Conservation (phyloP, 306 rosid species). For the Vigna mungo region DNA sequence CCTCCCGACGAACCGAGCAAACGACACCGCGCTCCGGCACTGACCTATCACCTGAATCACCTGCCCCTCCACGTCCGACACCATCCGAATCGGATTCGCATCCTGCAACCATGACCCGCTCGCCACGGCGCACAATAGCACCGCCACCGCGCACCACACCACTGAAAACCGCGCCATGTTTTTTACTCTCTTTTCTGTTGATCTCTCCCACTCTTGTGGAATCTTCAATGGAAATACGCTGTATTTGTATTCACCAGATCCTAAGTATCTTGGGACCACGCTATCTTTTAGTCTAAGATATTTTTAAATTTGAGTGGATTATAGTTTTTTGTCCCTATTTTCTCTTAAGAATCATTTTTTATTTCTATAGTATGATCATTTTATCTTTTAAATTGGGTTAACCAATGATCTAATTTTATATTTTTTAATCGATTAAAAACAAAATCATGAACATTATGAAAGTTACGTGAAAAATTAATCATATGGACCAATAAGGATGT, state of each 20-base stretch:
- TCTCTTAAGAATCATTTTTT: too few species aligned
- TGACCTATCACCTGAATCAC: conserved; percentile 63
- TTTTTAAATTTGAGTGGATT: too few species aligned
- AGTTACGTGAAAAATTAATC: too few species aligned
- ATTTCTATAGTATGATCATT: too few species aligned
- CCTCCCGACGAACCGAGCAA: conserved; percentile 75
- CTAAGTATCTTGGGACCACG: background rate
- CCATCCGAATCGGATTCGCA: conserved; percentile 69
- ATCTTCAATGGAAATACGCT: background rate
- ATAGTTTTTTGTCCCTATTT: too few species aligned
- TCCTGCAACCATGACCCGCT: conserved; percentile 58
- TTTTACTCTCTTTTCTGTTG: background rate
- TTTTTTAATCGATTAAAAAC: too few species aligned
- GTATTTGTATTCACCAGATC: background rate
- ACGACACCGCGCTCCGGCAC: conserved; percentile 55
- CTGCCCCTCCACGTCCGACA: conserved; percentile 57
- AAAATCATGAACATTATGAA: too few species aligned
- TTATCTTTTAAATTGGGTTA: too few species aligned
- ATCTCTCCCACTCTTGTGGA: background rate
- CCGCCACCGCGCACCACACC: conserved; percentile 43
- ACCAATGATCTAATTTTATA: too few species aligned
- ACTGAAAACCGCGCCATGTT: conserved; percentile 56
- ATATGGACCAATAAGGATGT: too few species aligned
- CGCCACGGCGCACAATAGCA: conserved; percentile 56
- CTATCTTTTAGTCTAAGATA: background rate